Percentiles rank a stretch among this genome's conserved stretches.
These are phyloP conservation scores for Talaromyces thailandensis DNA, from an alignment of 495 filamentous ascomycete species.

Conservation along the genomic window DNA sequence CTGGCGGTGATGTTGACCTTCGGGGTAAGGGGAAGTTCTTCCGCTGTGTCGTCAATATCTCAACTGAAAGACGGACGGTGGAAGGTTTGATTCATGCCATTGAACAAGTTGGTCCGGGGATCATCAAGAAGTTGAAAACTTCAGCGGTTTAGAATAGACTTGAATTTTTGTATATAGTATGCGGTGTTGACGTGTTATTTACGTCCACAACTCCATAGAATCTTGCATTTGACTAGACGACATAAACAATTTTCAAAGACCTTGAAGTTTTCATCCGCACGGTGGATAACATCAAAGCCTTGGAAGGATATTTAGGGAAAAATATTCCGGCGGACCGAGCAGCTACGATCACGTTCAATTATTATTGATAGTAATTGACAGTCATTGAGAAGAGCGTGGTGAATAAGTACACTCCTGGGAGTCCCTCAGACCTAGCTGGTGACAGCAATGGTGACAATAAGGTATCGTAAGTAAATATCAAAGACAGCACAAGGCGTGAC, in stretches of 20 bases:
- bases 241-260: too few species aligned
- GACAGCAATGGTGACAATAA: background rate
- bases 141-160: background rate
- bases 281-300: too few species aligned
- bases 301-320: background rate
- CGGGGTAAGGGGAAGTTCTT: slow-evolving; percentile 70
- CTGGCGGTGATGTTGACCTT: slow-evolving; percentile 31
- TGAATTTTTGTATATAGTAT: background rate
- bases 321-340: background rate
- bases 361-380: too few species aligned
- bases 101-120: slow-evolving; percentile 50
- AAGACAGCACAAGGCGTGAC: background rate
- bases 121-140: slow-evolving; percentile 26
- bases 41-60: slow-evolving; percentile 75
- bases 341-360: too few species aligned
- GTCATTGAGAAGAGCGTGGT: too few species aligned
- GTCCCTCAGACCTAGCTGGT: background rate
- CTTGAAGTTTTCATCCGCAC: background rate
- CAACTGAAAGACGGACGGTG: slow-evolving; percentile 62
- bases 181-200: background rate
- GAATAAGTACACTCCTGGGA: background rate
- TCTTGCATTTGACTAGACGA: background rate
- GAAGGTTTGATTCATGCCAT: slow-evolving; percentile 70
- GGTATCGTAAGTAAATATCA: background rate
- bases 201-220: background rate